Conservation (phyloP, 768 basidiomycete genomes). For the Macrolepiota albuminosa region DNA sequence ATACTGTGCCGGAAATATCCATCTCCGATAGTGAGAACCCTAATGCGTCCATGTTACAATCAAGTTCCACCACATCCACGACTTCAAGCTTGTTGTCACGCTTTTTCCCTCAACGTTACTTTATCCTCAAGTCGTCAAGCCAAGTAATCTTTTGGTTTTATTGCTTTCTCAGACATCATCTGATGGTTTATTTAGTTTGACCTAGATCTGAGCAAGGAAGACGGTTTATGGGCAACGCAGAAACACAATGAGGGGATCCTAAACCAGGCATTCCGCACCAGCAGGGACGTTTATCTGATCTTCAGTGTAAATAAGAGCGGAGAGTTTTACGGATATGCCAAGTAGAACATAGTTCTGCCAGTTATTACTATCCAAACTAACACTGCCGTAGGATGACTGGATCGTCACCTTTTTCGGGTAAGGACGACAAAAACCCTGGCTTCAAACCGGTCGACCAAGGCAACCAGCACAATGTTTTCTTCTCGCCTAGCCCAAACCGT, state of each 20-base stretch:
- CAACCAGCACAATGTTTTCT: constrained; percentile 14
- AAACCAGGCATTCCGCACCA: constrained; percentile 91
- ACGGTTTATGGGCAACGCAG: constrained; percentile 89
- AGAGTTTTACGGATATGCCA: constrained; percentile 91
- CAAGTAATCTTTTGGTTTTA: constrained; percentile 42
- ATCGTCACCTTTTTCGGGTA: constrained; percentile 25
- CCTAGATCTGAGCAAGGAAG: constrained; percentile 73
- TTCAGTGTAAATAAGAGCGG: constrained; percentile 94
- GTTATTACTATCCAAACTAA: background rate
- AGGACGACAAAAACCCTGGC: constrained; percentile 9
- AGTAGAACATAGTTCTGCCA: constrained; percentile 34
- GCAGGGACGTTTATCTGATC: constrained; percentile 81
- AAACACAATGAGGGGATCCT: constrained; percentile 87
- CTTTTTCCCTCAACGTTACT: constrained; percentile 85
- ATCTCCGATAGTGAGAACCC: background rate
- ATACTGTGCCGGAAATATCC: background rate
- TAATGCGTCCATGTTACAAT: background rate
- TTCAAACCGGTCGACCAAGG: background rate
- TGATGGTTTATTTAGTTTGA: constrained; percentile 46
- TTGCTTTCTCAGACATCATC: background rate
- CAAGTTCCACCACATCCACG: constrained; percentile 70
- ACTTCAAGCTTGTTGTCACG: constrained; percentile 72
- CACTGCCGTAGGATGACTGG: constrained; percentile 58
- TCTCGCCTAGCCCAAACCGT: constrained; percentile 32
- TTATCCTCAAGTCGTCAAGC: constrained; percentile 86